phyloP scores from a whole-genome alignment of 805 yeast species.

The Candida yuanshanica region DNA sequence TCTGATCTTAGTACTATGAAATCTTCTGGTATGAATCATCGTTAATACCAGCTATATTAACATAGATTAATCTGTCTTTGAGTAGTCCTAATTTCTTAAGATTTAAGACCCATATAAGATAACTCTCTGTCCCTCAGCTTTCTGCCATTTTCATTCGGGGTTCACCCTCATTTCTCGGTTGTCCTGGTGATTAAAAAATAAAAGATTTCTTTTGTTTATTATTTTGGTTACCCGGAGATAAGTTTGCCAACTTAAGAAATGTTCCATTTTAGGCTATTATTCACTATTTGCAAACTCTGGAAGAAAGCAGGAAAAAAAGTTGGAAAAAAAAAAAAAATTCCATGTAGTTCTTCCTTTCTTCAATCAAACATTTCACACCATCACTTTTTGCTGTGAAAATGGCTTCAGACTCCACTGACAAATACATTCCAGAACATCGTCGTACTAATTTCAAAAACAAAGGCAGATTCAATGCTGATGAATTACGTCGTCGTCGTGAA shows the following conservation, averaged over 20 bases:
- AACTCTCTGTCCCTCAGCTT: too few species aligned
- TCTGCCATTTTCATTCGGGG: too few species aligned
- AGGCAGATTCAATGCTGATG: constrained; percentile 90
- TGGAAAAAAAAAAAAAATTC: constrained; percentile 2
- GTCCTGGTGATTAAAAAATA: background rate
- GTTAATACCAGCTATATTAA: background rate
- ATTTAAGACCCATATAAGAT: too few species aligned
- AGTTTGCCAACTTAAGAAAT: constrained; percentile 22
- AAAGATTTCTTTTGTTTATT: background rate
- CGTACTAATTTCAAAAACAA: constrained; percentile 94
- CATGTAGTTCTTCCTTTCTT: background rate
- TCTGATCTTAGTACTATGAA: background rate
- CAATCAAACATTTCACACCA: background rate
- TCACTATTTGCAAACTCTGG: background rate
- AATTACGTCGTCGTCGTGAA: constrained; percentile 95
- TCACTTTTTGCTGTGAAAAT: constrained; percentile 27
- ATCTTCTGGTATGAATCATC: background rate
- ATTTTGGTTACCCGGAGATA: constrained; percentile 36
- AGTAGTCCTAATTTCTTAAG: too few species aligned
- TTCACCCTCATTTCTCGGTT: background rate
- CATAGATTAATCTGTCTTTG: background rate
- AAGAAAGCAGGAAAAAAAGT: constrained; percentile 2
- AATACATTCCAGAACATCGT: constrained; percentile 96
- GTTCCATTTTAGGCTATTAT: constrained; percentile 7
- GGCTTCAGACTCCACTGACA: constrained; percentile 72